Conservation (phyloP, 768 basidiomycete genomes). For the Hericium erinaceus region DNA sequence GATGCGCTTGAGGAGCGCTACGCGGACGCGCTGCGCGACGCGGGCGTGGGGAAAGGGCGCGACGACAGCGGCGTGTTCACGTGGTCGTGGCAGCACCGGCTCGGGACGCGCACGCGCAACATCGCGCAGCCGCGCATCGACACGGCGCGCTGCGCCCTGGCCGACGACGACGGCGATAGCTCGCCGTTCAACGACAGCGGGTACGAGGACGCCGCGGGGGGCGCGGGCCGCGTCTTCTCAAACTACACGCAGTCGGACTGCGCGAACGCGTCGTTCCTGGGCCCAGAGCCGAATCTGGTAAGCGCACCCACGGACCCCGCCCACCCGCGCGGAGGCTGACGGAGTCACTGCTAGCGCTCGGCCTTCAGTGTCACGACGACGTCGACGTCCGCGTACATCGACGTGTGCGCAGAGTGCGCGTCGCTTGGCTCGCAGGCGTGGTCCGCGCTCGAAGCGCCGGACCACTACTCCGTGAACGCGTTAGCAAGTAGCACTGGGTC, state of each 20-base stretch:
- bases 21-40: no score
- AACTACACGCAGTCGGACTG: slow-evolving; percentile 3
- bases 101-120: slow-evolving; percentile 3
- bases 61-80: slow-evolving; percentile 11
- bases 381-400: slow-evolving; percentile 26
- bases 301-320: neutral
- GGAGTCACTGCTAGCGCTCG: slow-evolving; percentile 16
- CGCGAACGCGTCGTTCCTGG: slow-evolving; percentile 1
- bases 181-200: slow-evolving; percentile 4
- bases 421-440: neutral
- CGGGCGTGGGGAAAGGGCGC: neutral
- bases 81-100: slow-evolving; percentile 13
- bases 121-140: neutral
- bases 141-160: neutral
- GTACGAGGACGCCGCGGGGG: neutral
- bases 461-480: slow-evolving; percentile 9
- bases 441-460: neutral
- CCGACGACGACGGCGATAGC: neutral
- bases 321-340: no score
- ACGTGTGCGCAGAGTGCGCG: slow-evolving; percentile 11
- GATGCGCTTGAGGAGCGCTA: no score
- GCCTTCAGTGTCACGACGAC: slow-evolving; percentile 28
- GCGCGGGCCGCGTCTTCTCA: slow-evolving; percentile 6
- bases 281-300: slow-evolving; percentile 1
- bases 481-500: slow-evolving; percentile 2